A percentile compares a stretch with the other conserved stretches of the same genome.
Conservation (phyloP, 2,329 filamentous ascomycete species). For the Trichoderma guizhouense region DNA sequence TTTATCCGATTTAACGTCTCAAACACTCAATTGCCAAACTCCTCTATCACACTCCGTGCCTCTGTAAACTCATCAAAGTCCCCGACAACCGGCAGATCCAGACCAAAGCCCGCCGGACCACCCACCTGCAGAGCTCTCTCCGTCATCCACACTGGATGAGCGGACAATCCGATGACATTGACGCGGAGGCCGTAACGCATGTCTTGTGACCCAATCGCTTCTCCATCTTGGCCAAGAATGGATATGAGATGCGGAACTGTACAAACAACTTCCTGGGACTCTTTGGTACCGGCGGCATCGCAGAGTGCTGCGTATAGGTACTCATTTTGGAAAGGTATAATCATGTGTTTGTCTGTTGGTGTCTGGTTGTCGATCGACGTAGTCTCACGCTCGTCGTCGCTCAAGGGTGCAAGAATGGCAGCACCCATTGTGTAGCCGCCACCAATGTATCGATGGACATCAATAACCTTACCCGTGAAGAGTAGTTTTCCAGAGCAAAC, state of each 20-base stretch:
- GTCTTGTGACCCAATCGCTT: constrained; percentile 49
- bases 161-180: constrained; percentile 47
- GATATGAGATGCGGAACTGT: constrained; percentile 38
- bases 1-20: too few species aligned
- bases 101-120: constrained; percentile 33
- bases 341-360: constrained; percentile 28
- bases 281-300: constrained; percentile 30
- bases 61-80: constrained; percentile 38
- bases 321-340: constrained; percentile 43
- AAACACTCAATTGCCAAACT: constrained; percentile 1
- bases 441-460: constrained; percentile 36
- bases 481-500: constrained; percentile 35
- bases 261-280: constrained; percentile 31
- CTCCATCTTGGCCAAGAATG: constrained; percentile 41
- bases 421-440: constrained; percentile 42
- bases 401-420: constrained; percentile 33
- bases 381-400: constrained; percentile 31
- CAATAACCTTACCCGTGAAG: constrained; percentile 39
- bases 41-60: constrained; percentile 45
- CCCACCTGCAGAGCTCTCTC: constrained; percentile 34
- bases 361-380: constrained; percentile 18
- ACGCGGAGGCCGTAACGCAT: constrained; percentile 50
- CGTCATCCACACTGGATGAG: constrained; percentile 49
- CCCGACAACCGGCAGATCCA: constrained; percentile 29
- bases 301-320: constrained; percentile 37